Evolutionary conservation across 257 asterid genomes (phyloP).

Genomic region (Echites panduratus): DNA sequence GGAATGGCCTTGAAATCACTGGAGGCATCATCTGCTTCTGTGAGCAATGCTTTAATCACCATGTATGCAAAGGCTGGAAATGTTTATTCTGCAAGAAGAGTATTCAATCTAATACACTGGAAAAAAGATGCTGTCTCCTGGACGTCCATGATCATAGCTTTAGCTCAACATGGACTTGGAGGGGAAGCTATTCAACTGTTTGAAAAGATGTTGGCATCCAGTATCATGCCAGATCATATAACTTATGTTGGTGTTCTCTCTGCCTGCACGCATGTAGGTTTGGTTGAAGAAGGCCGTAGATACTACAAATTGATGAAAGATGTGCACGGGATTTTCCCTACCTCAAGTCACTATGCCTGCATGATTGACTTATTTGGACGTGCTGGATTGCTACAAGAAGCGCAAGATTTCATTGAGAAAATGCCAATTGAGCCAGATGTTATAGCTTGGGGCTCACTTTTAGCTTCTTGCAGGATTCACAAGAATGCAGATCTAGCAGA

Average conservation of each 20-base stretch:
- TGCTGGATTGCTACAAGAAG: constrained; percentile 75
- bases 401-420: constrained; percentile 51
- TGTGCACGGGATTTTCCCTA: constrained; percentile 53
- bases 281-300: constrained; percentile 65
- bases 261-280: constrained; percentile 79
- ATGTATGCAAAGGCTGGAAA: constrained; percentile 84
- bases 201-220: constrained; percentile 50
- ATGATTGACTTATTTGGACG: constrained; percentile 83
- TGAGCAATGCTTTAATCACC: constrained; percentile 67
- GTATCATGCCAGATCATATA: constrained; percentile 67
- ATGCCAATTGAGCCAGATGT: constrained; percentile 74
- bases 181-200: constrained; percentile 60
- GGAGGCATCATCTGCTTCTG: constrained; percentile 51
- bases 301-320: constrained; percentile 70
- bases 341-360: constrained; percentile 74
- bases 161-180: constrained; percentile 84
- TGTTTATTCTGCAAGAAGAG: constrained; percentile 44
- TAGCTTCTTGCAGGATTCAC: constrained; percentile 72
- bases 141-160: constrained; percentile 82
- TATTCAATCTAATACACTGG: constrained; percentile 32
- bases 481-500: constrained; percentile 63
- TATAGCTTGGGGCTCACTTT: constrained; percentile 85
- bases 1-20: constrained; percentile 56
- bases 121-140: constrained; percentile 66
- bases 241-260: constrained; percentile 79